A percentile compares a stretch with the other conserved stretches of the same genome.
phyloP scores from a whole-genome alignment of 768 basidiomycete genomes.

The Mycena vitilis region DNA sequence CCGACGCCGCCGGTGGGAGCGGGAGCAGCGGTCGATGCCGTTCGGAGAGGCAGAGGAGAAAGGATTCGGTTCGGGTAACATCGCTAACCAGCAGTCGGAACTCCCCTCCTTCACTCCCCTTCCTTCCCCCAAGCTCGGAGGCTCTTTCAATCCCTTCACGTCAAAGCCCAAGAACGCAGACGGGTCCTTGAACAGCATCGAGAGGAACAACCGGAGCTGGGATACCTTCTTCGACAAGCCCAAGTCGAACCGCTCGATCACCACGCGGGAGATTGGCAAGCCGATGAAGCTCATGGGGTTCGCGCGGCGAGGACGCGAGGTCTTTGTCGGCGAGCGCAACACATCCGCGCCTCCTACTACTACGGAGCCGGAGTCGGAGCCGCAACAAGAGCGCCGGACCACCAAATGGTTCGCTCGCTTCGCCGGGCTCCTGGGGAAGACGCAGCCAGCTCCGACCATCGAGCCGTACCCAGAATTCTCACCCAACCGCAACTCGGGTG shows the following conservation, averaged over 20 bases:
- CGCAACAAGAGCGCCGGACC: conserved; percentile 36
- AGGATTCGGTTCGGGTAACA: conserved; percentile 46
- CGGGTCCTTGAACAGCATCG: conserved; percentile 13
- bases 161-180: conserved; percentile 17
- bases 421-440: conserved; percentile 40
- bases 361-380: conserved; percentile 33
- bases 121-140: conserved; percentile 22
- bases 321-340: conserved; percentile 31
- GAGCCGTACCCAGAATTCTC: conserved; percentile 32
- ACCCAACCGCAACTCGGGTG: conserved; percentile 36
- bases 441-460: conserved; percentile 25
- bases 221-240: conserved; percentile 33
- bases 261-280: conserved; percentile 33
- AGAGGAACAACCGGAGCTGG: conserved; percentile 34
- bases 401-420: conserved; percentile 46
- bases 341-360: conserved; percentile 4
- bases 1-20: conserved; percentile 61
- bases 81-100: conserved; percentile 13
- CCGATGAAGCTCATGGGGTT: conserved; percentile 34
- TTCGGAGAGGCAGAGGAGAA: conserved; percentile 57
- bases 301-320: conserved; percentile 29
- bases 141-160: conserved; percentile 32
- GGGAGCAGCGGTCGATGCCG: conserved; percentile 54
- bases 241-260: conserved; percentile 27
- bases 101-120: conserved; percentile 28